Conservation (phyloP, 768 basidiomycete species). For the Suillus spraguei region DNA sequence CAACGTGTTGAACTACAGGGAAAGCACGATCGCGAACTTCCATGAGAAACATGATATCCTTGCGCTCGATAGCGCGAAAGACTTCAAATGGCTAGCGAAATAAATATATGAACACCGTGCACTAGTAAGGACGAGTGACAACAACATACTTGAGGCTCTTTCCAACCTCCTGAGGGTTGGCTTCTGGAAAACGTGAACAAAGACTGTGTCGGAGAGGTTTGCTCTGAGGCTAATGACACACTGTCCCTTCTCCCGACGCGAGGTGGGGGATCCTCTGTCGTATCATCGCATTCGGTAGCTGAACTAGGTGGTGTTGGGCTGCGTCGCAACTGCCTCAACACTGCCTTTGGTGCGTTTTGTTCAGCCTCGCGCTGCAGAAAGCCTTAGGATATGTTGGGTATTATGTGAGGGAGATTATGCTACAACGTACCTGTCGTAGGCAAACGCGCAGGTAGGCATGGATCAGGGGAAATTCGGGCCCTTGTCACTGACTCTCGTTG, state of each 20-base stretch:
- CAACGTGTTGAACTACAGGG: constrained; percentile 52
- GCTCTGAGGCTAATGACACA: constrained; percentile 22
- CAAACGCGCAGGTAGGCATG: constrained; percentile 69
- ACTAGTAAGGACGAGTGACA: background rate
- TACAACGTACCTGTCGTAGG: constrained; percentile 58
- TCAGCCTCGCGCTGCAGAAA: constrained; percentile 76
- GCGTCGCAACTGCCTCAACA: constrained; percentile 55
- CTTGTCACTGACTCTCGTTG: constrained; percentile 32
- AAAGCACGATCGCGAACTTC: constrained; percentile 81
- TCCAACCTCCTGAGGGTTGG: constrained; percentile 39
- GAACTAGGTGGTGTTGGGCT: constrained; percentile 42
- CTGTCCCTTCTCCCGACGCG: constrained; percentile 17
- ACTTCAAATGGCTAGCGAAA: constrained; percentile 59
- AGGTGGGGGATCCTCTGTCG: constrained; percentile 20
- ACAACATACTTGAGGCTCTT: constrained; percentile 51
- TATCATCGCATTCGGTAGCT: constrained; percentile 22
- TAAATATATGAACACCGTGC: background rate
- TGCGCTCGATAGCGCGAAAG: constrained; percentile 81
- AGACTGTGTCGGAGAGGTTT: constrained; percentile 24
- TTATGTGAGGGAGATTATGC: constrained; percentile 13
- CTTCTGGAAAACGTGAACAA: constrained; percentile 17
- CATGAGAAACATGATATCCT: constrained; percentile 83
- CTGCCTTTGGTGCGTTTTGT: constrained; percentile 54
- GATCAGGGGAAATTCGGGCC: constrained; percentile 46
- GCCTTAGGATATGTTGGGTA: constrained; percentile 43